Evolutionary conservation across 2,329 filamentous ascomycete species (phyloP), one percentile per base, ranked within the genome.

Genomic region (Microcyclosporella mali): DNA sequence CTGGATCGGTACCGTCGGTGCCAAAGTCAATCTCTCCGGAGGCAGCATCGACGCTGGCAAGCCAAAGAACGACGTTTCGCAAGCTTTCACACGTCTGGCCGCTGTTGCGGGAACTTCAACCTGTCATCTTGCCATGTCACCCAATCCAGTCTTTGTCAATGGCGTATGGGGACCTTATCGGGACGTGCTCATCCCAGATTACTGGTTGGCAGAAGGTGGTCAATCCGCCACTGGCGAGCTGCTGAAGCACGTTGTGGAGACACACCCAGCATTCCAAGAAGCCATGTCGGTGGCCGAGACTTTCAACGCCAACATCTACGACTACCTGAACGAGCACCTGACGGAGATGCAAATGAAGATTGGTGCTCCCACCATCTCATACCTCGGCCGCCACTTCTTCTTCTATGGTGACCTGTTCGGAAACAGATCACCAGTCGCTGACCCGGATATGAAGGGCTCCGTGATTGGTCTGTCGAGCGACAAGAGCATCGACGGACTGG

Each of bases 351-450:
- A 77, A 17, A 76, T 82, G 56, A 81, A 81, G 57, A 67, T 71
- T 17, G 70, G 74, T 2, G 87, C 87, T 2, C 89, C 89, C 0
- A 81, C 79, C 40, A 77, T 97, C 50, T 83, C 87, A 14, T 94
- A 89, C 66, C 74, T 98, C 2, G 88, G 82, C 10, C 85, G 90
- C 7, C 90, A 98, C 67, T 85, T 94, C 70, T 98, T 98, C 79
- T 94, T 98, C 72, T 98, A 98, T 65, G 92, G 92, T 51, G 92
- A 98, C 62, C 75, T 97, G 3, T 97, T 94, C 77, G 92, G 92
- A 48, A 98, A 98, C 70, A 83, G 92, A 31, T 95, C 88, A 15
- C 92, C 92, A 1, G 78, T 98, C 45, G 90, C 92, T 3, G 89
- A 98, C 61, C 75, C 90, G 18, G 85, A 81, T 68, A 98, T 98